These are phyloP conservation scores for Perkinsus olseni DNA, from an alignment of 169 alveolate species.

Conservation along the genomic window DNA sequence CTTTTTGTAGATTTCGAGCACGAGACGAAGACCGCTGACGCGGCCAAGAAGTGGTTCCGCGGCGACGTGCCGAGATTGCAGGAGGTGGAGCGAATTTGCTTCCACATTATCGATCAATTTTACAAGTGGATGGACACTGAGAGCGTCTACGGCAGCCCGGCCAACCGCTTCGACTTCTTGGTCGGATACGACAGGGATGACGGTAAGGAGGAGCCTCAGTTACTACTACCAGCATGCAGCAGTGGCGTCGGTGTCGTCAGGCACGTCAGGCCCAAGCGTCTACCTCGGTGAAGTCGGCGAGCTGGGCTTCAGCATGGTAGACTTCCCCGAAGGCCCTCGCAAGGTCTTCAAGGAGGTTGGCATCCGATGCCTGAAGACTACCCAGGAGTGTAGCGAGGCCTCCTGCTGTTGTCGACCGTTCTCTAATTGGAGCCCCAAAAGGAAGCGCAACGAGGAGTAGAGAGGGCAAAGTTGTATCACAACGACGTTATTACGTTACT, in stretches of 20 bases:
- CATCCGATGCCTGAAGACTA: not conserved
- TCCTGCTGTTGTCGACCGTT: not conserved
- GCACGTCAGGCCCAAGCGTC: not conserved
- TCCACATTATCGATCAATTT: not conserved
- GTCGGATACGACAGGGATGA: not conserved
- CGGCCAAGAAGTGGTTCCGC: not conserved
- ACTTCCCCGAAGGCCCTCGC: not conserved
- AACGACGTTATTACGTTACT: not conserved
- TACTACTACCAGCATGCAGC: not conserved
- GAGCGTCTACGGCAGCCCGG: not conserved
- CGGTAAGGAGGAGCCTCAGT: not conserved
- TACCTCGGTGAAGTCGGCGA: not conserved
- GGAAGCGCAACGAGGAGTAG: not conserved
- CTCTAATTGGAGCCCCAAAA: not conserved
- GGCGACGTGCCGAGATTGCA: not conserved
- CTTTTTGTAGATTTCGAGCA: not conserved
- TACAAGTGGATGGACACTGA: not conserved
- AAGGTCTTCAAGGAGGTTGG: not conserved
- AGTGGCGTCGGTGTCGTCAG: not conserved
- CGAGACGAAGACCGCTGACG: not conserved
- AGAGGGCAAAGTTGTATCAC: not conserved
- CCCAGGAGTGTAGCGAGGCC: not conserved
- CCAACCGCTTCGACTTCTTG: not conserved
- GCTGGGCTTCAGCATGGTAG: not conserved
- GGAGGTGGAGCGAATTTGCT: not conserved